Evolutionary conservation across 2,329 filamentous ascomycete species (phyloP), one percentile per base, ranked within the genome.

Genomic region (Fusarium concolor): DNA sequence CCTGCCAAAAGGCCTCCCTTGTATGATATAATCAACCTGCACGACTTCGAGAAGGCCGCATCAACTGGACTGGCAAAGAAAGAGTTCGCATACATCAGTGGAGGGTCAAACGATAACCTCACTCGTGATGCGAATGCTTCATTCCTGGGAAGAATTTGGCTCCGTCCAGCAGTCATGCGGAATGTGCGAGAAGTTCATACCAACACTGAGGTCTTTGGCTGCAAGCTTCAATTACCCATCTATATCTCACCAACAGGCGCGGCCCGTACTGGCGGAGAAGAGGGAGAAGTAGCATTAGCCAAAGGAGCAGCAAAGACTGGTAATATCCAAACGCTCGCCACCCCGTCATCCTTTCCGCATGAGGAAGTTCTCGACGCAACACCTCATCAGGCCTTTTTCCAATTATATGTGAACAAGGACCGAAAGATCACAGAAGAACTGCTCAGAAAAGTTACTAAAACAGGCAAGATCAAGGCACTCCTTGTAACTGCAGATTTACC

Each of bases 351-450:
- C 1, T 90, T 84, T 67, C 82, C 87, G 0, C 79, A 89, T 37
- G 74, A 80, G 2, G 86, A 89, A 54, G 84, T 90, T 29, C 78
- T 82, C 56, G 66, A 59, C 4, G 68, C 56, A 12, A 70, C 65
- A 0, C 39, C 50, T 6, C 18, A 42, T 5, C 51, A 62, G 10
- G 50, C 63, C 6, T 87, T 88, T 79, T 88, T 89, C 71, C 87
- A 90, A 73, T 79, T 90, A 8, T 90, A 90, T 69, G 85, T 89
- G 50, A 84, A 89, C 75, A 85, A 84, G 68, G 80, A 88, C 63
- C 80, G 86, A 0, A 56, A 73, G 10, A 84, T 86, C 58, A 85
- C 85, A 17, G 83, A 84, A 63, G 77, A 77, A 2, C 75, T 89
- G 2, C 74, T 90, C 3, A 75, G 71, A 12, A 75, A 82, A 20